Base-by-base conservation (phyloP, 148 eudicot genomes). In the Heliamphora exappendiculata region DNA sequence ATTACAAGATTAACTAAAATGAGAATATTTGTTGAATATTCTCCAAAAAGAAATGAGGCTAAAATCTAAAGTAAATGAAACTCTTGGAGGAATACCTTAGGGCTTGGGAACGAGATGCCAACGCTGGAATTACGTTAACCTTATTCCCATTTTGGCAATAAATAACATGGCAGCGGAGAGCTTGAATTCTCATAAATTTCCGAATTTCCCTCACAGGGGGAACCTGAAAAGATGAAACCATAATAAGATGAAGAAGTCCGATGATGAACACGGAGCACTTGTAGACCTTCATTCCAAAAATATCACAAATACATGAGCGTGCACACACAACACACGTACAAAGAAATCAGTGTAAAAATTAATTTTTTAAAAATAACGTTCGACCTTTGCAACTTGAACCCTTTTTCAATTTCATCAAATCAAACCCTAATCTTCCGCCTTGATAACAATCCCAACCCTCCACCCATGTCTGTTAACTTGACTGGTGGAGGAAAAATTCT, bases 101-200 rank as follows among this genome's bases (percentile, higher is more conserved):
- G 19, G 99, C 99, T 85, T 95, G 97, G 75, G 94, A 89, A 67
- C 99, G 97, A 75, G 99, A 95, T 66, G 99, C 99, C 85, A 95
- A 78, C 39, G 85, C 96, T n/a, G 99, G 99, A 78, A 95, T 86
- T 58, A 92, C 93, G 67, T 92, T 95, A 58, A 95, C 81, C 77
- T 83, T 89, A 66, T 84, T 82, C 73, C 94, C 97, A 62, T 82
- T 88, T 79, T 89, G 97, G 78, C 97, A 95, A 77, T 86, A 89
- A 50, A 95, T 68, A 42, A 84, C 87, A 86, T 91, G 96, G 76
- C 96, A 95, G 54, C 99, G 96, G n/a, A 95, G 90, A 74, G 93
- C 96, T 81, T 92, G 97, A 80, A 91, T 88, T 72, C 99, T 85
- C 97, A 92, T 88, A 16, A 79, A 62, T 76, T 91, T 95, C 42